Evolutionary conservation across 2,329 filamentous ascomycete species (phyloP), one percentile per base, ranked within the genome.

Genomic region (Dryadomyces quercivorus): DNA sequence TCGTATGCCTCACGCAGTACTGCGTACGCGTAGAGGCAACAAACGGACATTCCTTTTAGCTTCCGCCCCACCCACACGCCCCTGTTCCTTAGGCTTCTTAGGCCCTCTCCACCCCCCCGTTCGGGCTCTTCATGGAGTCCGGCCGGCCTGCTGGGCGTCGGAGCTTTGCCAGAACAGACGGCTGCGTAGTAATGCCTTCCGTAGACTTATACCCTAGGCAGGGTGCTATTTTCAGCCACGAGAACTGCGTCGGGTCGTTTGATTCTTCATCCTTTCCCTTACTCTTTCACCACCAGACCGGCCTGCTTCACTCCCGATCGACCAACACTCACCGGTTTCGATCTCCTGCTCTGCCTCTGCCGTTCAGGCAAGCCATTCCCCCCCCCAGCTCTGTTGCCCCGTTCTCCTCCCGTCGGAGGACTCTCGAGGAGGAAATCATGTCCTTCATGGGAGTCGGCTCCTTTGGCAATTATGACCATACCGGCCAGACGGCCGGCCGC

Each of bases 381-480:
- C 4, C 4, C 12, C 5, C 4, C 9, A 40, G 4, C 4, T 13
- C 12, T 40, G 5, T 40, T 16, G 9, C 4, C 12, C 15, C 12
- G 15, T 40, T 16, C 36, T 40, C 15, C 36, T 40, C 36, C 10
- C 36, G 15, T 8, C 15, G 36, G 10, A 13, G 36, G 36, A 20
- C n/a, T 44, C 16, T 44, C 18, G 3, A 9, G 42, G 16, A 8
- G n/a, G 15, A 20, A 21, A 44, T 54, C 52, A 74, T 75, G 72
- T 71, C 72, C 51, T 69, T 73, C 54, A 62, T 67, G 51, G 71
- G 67, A 55, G 61, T 63, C 34, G 65, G 66, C 61, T 66, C 70
- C 59, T 73, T 73, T 56, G 69, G 68, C 61, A 76, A 72, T 61
- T 73, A 77, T 62, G 76, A 78, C 62, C 68, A 66, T 59, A 75